These are phyloP conservation scores for Veloporphyrellus conicus DNA, from an alignment of 1,284 basidiomycete genomes.

Conservation along the genomic window DNA sequence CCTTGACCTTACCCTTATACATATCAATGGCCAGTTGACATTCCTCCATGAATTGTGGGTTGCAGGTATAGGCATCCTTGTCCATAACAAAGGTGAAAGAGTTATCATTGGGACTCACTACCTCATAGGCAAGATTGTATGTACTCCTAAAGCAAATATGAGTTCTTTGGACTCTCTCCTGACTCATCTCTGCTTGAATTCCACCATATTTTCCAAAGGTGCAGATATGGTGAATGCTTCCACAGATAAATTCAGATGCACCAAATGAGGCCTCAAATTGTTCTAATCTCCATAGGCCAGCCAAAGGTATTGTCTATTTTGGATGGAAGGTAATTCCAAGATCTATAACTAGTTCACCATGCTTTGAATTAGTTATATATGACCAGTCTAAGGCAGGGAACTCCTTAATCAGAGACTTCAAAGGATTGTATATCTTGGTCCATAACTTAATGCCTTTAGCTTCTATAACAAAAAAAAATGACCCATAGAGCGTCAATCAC, in stretches of 20 bases:
- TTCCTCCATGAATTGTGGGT: not conserved
- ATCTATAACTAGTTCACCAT: not conserved
- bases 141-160: not conserved
- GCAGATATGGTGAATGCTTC: not conserved
- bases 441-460: slow-evolving; percentile 12
- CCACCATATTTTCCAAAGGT: not conserved
- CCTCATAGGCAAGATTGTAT: not conserved
- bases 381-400: not conserved
- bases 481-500: slow-evolving; percentile 2
- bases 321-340: not conserved
- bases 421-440: not conserved
- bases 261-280: not conserved
- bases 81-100: not conserved
- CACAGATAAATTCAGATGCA: not conserved
- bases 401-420: not conserved
- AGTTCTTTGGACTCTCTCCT: not conserved
- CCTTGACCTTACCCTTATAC: not conserved
- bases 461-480: slow-evolving; percentile 17
- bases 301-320: not conserved
- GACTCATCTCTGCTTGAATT: not conserved
- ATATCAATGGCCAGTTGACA: not conserved
- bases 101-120: not conserved
- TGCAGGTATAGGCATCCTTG: not conserved
- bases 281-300: not conserved
- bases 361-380: not conserved